Percentiles rank a stretch among this genome's conserved stretches.
phyloP scores from a whole-genome alignment of 192 early-diverging fungal species.

The Powellomyces hirtus region DNA sequence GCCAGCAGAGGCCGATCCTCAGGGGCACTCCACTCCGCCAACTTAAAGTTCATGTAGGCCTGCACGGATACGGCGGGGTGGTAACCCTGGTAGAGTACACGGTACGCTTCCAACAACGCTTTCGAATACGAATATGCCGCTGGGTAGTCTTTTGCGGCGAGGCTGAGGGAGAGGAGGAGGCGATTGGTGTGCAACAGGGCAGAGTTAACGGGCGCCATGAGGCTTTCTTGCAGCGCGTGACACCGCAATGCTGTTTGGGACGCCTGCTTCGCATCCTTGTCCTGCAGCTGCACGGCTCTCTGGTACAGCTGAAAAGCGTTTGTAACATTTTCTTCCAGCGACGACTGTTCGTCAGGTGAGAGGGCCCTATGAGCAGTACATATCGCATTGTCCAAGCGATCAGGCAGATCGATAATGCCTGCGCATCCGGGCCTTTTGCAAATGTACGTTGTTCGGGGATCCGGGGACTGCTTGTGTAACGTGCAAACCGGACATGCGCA shows the following conservation, averaged over 20 bases:
- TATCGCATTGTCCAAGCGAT: not conserved
- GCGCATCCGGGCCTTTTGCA: not conserved
- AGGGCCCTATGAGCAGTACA: not conserved
- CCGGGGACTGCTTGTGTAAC: not conserved
- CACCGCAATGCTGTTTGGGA: not conserved
- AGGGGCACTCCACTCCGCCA: not conserved
- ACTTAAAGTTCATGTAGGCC: not conserved
- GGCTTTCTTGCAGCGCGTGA: not conserved
- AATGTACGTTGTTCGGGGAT: not conserved
- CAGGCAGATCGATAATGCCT: not conserved
- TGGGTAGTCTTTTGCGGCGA: not conserved
- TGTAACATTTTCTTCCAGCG: not conserved
- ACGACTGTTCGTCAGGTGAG: not conserved
- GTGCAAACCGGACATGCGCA: conserved; percentile 28
- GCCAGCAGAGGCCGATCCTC: not conserved
- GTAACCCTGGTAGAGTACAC: not conserved
- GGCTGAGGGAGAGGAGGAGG: not conserved
- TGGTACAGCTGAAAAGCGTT: not conserved
- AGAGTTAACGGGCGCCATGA: not conserved
- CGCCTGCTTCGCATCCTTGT: not conserved
- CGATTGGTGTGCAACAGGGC: not conserved
- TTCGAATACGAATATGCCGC: not conserved
- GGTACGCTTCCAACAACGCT: not conserved
- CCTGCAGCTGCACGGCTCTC: not conserved
- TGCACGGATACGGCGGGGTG: not conserved